These are phyloP conservation scores for Exophiala bonariae DNA, from an alignment of 2,329 filamentous ascomycete species.

Conservation along the genomic window DNA sequence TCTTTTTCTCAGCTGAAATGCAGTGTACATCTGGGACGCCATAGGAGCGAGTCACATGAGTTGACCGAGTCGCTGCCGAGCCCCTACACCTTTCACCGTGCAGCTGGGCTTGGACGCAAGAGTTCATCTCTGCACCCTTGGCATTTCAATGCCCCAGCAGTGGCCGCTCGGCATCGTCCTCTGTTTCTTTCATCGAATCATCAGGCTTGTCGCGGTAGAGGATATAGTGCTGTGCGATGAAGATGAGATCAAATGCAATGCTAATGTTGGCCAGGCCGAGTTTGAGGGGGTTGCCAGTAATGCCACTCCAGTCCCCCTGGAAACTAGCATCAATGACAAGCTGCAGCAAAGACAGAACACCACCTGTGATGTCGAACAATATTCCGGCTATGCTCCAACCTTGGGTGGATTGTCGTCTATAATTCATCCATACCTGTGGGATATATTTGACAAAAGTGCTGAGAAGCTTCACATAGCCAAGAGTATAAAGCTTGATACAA, in stretches of 20 bases:
- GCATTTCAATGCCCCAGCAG: slow-evolving; percentile 10
- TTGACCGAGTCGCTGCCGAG: too few species aligned
- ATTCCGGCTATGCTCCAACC: slow-evolving; percentile 89
- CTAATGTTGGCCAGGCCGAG: slow-evolving; percentile 81
- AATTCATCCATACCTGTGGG: slow-evolving; percentile 82
- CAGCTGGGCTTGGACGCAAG: too few species aligned
- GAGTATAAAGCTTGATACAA: slow-evolving; percentile 56
- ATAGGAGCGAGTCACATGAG: too few species aligned
- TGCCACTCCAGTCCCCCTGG: slow-evolving; percentile 82
- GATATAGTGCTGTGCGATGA: slow-evolving; percentile 85
- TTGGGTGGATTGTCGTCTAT: slow-evolving; percentile 76
- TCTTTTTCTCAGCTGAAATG: too few species aligned
- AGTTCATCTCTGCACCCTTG: background rate
- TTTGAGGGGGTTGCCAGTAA: slow-evolving; percentile 91
- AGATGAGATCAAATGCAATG: slow-evolving; percentile 81
- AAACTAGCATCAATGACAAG: slow-evolving; percentile 81
- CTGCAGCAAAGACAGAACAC: slow-evolving; percentile 77
- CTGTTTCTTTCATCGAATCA: slow-evolving; percentile 13
- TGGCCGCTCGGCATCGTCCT: slow-evolving; percentile 14
- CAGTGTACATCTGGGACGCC: too few species aligned
- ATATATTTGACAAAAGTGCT: slow-evolving; percentile 91
- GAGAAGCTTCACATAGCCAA: slow-evolving; percentile 86
- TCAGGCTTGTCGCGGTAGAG: slow-evolving; percentile 57
- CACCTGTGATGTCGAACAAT: slow-evolving; percentile 78
- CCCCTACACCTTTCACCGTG: too few species aligned